Base-by-base conservation (phyloP, 768 basidiomycete genomes). In the Naganishia antarctica region DNA sequence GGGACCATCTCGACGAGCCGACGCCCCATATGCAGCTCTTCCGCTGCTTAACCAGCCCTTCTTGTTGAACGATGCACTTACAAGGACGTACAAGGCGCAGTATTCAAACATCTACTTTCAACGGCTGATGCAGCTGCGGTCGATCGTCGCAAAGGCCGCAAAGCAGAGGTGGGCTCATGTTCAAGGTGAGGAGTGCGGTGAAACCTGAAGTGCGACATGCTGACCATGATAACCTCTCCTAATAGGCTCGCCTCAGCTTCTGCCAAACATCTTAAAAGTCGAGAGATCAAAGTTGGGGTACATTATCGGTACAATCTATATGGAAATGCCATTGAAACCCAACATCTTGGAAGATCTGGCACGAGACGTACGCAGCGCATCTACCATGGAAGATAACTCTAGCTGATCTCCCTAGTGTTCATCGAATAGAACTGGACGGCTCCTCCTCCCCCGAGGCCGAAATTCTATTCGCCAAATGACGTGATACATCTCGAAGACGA, bases 241-340 rank as follows among this genome's bases (percentile, higher is more conserved):
- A 32, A 51, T 70, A 90, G 89, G 86, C 9, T 80, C 82, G 12
- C 90, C 91, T 0, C 72, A 81, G 12, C 82, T 86, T 31, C 83
- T 93, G n/a, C 82, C 85, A 6, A 83, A 90, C 31, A 88, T 94
- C 2, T 84, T 96, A 4, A 94, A 98, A 64, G 87, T 98, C 8
- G 80, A 85, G 48, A 89, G 90, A 70, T 87, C 87, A 0, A 81
- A 87, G 70, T 80, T 94, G 61, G 96, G 91, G 77, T 97, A 87
- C 76, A 83, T 98, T 66, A 81, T 96, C 60, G 96, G 96, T 3
- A 99, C 96, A 0, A 86, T 97, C 6, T 99, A 97, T 76, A 87
- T 98, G 86, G 92, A 99, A 66, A 99, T 99, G 96, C 90, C 92
- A 9, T 81, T 98, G 58, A 99, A 99, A 73, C 94, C 94, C 0